Base-by-base conservation (phyloP, 1,284 basidiomycete species). In the Erythrobasidium hasegawianum region DNA sequence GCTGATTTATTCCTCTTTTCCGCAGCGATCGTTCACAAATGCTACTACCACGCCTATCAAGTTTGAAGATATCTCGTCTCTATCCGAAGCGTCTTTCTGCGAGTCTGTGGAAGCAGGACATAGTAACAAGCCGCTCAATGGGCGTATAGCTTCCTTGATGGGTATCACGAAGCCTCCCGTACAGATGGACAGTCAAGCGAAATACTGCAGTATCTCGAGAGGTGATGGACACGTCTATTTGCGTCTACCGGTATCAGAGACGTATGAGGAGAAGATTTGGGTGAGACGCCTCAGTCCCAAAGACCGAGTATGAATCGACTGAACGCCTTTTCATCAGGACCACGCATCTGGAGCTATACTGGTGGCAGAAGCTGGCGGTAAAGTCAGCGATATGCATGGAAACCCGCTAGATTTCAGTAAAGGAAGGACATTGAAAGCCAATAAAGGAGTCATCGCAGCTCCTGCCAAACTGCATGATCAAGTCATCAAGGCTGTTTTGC, bases 121-220 rank as follows among this genome's bases (percentile, higher is more conserved):
- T 77, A 88, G 91, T 1, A 89, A 92, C 24, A 89, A 95, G 70
- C 83, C 83, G 74, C 93, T 89, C 50, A 80, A 79, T 75, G 84
- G 85, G 47, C 82, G 82, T 10, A 88, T 96, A 50, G 86, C 89
- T 0, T 77, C 83, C 58, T 74, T 88, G 2, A 81, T 97, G 27
- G 83, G 83, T 14, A 84, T 95, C 67, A 84, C 84, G 10, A 80
- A 82, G 33, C 75, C 82, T 18, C 83, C 89, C 47, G 81, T 87
- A n/a, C 83, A 91, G 27, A 97, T 98, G 92, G 96, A 98, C 77
- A 92, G 89, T 76, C 95, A 97, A 78, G 93, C 93, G 8, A 98
- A 98, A 79, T 98, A 98, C 74, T 87, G 88, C 33, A 87, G 87
- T 73, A 84, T 97, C 16, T 86, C 87, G 1, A 81, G 94, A 47